phyloP scores from a whole-genome alignment of 1,284 basidiomycete genomes.

The Athelia sp. region DNA sequence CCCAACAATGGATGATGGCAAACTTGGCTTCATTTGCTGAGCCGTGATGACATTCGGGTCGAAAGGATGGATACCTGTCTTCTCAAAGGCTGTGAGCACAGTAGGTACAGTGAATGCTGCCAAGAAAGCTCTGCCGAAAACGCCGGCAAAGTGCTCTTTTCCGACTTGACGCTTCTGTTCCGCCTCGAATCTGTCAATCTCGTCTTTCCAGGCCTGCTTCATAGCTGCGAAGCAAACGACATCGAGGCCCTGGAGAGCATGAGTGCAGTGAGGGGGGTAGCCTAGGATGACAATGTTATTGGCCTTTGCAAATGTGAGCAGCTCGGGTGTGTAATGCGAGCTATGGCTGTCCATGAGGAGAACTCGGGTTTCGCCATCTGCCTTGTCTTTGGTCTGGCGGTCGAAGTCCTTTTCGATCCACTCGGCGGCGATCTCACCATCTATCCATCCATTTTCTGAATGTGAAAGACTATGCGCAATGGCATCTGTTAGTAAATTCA shows the following conservation, averaged over 20 bases:
- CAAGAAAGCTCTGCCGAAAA: slow-evolving; percentile 20
- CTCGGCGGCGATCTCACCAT: slow-evolving; percentile 17
- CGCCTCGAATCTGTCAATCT: slow-evolving; percentile 14
- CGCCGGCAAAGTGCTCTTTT: slow-evolving; percentile 21
- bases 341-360: slow-evolving; percentile 34
- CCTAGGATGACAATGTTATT: slow-evolving; percentile 30
- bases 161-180: slow-evolving; percentile 8
- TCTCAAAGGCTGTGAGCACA: slow-evolving; percentile 21
- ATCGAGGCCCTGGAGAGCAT: slow-evolving; percentile 33
- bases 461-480: slow-evolving; percentile 13
- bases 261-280: slow-evolving; percentile 36
- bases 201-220: slow-evolving; percentile 13
- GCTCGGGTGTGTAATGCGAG: slow-evolving; percentile 28
- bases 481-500: not conserved
- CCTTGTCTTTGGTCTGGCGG: slow-evolving; percentile 25
- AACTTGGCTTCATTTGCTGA: slow-evolving; percentile 19
- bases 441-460: slow-evolving; percentile 22
- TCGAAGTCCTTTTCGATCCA: slow-evolving; percentile 33
- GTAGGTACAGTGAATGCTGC: slow-evolving; percentile 16
- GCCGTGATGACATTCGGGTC: slow-evolving; percentile 17
- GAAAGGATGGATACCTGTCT: slow-evolving; percentile 26
- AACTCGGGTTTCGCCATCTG: slow-evolving; percentile 18
- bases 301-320: slow-evolving; percentile 25
- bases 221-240: slow-evolving; percentile 29
- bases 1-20: slow-evolving; percentile 16